phyloP scores from a whole-genome alignment of 2,329 filamentous ascomycete genomes.

The Pseudogymnoascus sp. region DNA sequence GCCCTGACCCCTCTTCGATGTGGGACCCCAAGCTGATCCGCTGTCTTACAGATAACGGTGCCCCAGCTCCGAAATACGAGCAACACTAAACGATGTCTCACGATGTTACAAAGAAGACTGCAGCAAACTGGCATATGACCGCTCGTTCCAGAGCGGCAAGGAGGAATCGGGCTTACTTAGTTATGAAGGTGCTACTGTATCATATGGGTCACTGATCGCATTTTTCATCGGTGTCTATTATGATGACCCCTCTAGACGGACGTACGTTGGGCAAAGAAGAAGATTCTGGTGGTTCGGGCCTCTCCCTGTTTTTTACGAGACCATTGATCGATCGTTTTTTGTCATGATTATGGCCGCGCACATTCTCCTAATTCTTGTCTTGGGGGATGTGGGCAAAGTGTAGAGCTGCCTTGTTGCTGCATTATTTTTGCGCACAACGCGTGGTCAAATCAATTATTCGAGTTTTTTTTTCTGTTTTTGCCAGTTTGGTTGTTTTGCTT shows the following conservation, averaged over 20 bases:
- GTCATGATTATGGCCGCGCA: too few relatives aligned
- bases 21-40: constrained; percentile 19
- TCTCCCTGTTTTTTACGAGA: constrained; percentile 11
- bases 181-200: constrained; percentile 23
- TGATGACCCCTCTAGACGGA: constrained; percentile 17
- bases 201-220: constrained; percentile 28
- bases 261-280: constrained; percentile 24
- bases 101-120: not conserved
- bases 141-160: not conserved
- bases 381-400: not conserved
- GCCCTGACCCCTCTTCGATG: constrained; percentile 17
- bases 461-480: not conserved
- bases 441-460: not conserved
- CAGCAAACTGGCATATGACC: not conserved
- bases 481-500: not conserved
- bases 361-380: not conserved
- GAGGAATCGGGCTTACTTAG: constrained; percentile 16
- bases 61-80: constrained; percentile 25
- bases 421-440: not conserved
- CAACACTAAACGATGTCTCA: constrained; percentile 18
- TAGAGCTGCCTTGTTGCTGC: not conserved
- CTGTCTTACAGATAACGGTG: constrained; percentile 23
- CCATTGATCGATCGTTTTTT: not conserved
- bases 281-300: constrained; percentile 26
- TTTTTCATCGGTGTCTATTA: constrained; percentile 22